Base-by-base conservation (phyloP, 805 yeast genomes). In the Jamesozyma piceae region DNA sequence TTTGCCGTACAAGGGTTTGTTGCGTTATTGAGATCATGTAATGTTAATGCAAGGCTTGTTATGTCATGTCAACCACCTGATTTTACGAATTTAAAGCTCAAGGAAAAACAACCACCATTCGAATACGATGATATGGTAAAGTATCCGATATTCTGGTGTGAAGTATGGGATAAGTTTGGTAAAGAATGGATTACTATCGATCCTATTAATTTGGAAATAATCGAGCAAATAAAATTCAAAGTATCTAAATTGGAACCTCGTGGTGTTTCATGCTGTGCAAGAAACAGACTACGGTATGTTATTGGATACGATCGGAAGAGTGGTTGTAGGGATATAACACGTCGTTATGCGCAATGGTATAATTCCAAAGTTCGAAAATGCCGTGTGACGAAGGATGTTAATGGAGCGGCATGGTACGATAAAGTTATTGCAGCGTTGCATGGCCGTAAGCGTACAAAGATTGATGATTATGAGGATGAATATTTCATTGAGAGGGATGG, bases 21-120 rank as follows among this genome's bases (percentile, higher is more conserved):
- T 14, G 77, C 84, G 0, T 53, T 90, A 1, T 58, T 87, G 35
- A 64, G 97, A 48, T 70, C 92, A 1, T 62, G 83, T 11, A 83
- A 82, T 1, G 65, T 92, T 11, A 72, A 78, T 34, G 79, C 90
- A 1, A 67, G 98, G 36, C 63, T 92, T 22, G 78, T 88, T 0
- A 80, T 81, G 52, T 89, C 96, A 0, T 55, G 89, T 27, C 98
- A 92, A 57, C 92, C 96, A 0, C 89, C 96, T 0, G 96, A 92
- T 57, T 84, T 79, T 49, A 80, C 88, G 0, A 64, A 58, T 50
- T 32, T 54, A 34, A 60, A 49, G 39, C 24, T 38, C 20, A 38
- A 36, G 8, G 36, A 43, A n/a, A 18, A 22, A 6, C 14, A 32
- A n/a, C n/a, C 5, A 15, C 11, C 11, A 24, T 19, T 37, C 26